Conservation (phyloP, 1,139 yeast genomes). For the Maudiozyma humilis region DNA sequence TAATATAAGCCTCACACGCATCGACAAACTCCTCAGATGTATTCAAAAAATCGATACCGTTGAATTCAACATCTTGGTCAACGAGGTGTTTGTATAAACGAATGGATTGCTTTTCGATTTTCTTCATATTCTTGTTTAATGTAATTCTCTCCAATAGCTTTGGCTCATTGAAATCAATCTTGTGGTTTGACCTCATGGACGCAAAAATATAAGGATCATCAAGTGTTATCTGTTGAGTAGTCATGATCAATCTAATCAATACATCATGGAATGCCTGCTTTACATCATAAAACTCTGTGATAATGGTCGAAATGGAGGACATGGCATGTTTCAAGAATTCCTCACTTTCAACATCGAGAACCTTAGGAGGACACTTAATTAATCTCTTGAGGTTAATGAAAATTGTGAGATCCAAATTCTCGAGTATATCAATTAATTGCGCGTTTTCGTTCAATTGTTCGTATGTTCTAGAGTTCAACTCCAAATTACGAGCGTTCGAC, state of each 20-base stretch:
- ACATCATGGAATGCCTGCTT: slow-evolving; percentile 69
- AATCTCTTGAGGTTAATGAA: slow-evolving; percentile 23
- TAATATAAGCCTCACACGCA: slow-evolving; percentile 38
- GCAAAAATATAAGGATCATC: slow-evolving; percentile 67
- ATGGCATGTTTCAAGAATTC: slow-evolving; percentile 29
- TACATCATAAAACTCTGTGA: slow-evolving; percentile 64
- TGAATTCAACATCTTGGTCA: slow-evolving; percentile 40
- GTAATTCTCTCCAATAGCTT: slow-evolving; percentile 14
- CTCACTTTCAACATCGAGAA: slow-evolving; percentile 24
- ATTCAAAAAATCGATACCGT: slow-evolving; percentile 42
- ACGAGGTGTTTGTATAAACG: slow-evolving; percentile 40
- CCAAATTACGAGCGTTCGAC: slow-evolving; percentile 19
- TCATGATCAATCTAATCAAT: slow-evolving; percentile 52
- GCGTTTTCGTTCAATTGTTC: slow-evolving; percentile 28
- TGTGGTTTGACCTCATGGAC: slow-evolving; percentile 47
- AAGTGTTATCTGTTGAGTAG: slow-evolving; percentile 61
- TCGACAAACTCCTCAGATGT: slow-evolving; percentile 30
- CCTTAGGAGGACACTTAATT: slow-evolving; percentile 11
- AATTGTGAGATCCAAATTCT: slow-evolving; percentile 27
- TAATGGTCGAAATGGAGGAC: slow-evolving; percentile 32
- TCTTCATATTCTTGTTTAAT: slow-evolving; percentile 11
- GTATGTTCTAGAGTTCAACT: slow-evolving; percentile 28
- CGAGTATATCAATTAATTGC: slow-evolving; percentile 24
- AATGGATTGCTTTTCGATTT: slow-evolving; percentile 42
- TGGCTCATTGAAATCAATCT: slow-evolving; percentile 34